Conservation (phyloP, 345 rosid species). For the Salix dunnii region DNA sequence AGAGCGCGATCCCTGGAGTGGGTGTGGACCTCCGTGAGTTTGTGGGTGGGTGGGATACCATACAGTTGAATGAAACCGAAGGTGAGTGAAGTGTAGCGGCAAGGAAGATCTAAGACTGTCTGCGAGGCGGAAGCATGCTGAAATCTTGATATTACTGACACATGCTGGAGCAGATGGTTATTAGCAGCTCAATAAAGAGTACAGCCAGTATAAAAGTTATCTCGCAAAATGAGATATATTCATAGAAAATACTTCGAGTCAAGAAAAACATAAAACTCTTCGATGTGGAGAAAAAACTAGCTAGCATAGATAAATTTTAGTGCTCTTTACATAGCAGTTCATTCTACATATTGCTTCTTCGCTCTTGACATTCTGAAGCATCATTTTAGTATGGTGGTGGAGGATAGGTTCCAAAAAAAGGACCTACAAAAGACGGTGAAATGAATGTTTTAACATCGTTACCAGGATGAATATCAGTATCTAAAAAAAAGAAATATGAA, state of each 20-base stretch:
- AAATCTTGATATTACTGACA: background rate
- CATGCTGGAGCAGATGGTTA: background rate
- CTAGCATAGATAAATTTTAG: background rate
- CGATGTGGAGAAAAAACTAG: background rate
- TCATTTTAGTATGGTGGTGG: constrained; percentile 50
- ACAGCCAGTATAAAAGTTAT: background rate
- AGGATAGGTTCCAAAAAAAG: constrained; percentile 54
- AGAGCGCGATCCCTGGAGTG: background rate
- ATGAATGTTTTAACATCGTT: background rate
- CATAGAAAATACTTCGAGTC: background rate
- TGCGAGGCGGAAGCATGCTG: background rate
- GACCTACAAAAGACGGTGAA: constrained; percentile 32
- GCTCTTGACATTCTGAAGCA: background rate
- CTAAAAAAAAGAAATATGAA: background rate
- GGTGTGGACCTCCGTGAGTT: background rate
- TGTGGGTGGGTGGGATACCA: background rate
- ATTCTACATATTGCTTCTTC: constrained; percentile 1
- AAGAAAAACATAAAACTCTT: background rate
- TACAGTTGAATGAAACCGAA: background rate
- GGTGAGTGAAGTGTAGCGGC: background rate
- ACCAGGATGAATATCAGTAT: background rate
- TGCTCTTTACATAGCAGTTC: background rate
- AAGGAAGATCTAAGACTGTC: background rate
- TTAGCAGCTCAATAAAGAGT: background rate
- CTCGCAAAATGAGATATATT: background rate